Percentiles rank a stretch among this genome's conserved stretches.
phyloP scores from a whole-genome alignment of 202 grass and related monocot genomes.

The Alloteropsis angusta region DNA sequence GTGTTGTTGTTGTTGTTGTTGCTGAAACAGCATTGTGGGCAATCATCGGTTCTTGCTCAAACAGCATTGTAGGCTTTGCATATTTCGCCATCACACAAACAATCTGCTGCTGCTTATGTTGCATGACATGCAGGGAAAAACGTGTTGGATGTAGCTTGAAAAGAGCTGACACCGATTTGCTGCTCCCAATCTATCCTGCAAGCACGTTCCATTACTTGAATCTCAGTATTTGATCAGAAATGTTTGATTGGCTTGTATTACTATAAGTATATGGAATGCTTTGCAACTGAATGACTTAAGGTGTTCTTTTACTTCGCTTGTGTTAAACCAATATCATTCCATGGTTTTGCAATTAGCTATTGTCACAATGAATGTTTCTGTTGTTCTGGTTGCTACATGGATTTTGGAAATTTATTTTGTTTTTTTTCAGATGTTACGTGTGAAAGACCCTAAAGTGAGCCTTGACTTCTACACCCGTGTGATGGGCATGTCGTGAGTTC shows the following conservation, averaged over 20 bases:
- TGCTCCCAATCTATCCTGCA: not conserved
- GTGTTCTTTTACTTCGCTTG: not conserved
- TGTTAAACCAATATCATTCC: not conserved
- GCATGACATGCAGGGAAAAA: not conserved
- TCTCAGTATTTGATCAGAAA: not conserved
- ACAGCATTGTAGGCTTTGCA: not conserved
- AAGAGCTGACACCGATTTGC: not conserved
- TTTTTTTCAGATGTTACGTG: constrained; percentile 70
- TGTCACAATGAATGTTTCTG: not conserved
- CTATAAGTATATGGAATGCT: not conserved
- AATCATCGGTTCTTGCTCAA: not conserved
- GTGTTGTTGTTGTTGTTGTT: too few relatives aligned
- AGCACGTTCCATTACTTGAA: not conserved
- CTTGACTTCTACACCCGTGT: constrained; percentile 93
- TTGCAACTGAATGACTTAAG: not conserved
- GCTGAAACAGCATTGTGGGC: too few relatives aligned
- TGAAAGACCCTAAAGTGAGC: constrained; percentile 95
- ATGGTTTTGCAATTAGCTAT: not conserved
- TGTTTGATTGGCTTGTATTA: not conserved
- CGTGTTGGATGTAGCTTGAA: not conserved
- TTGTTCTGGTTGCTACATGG: not conserved
- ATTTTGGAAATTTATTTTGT: not conserved
- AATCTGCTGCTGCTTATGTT: not conserved
- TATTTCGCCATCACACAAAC: not conserved
- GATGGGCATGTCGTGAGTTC: constrained; percentile 94